Percentiles rank a stretch among this genome's conserved stretches.
These are phyloP conservation scores for Fusarium drepaniforme DNA, from an alignment of 2,329 filamentous ascomycete species.

Conservation along the genomic window DNA sequence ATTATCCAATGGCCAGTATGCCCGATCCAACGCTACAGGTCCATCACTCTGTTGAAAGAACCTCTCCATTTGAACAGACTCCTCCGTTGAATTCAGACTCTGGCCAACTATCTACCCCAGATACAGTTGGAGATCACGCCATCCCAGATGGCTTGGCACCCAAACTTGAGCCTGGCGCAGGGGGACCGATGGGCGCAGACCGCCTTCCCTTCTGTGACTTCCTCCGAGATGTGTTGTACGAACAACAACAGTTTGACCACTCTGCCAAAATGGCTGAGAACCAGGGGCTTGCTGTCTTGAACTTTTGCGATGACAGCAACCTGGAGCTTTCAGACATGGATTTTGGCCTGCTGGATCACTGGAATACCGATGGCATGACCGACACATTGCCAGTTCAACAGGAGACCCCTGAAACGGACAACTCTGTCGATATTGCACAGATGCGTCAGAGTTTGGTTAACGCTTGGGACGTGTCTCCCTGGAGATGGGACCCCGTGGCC, in stretches of 20 bases:
- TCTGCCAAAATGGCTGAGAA: slow-evolving; percentile 51
- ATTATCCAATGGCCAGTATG: slow-evolving; percentile 17
- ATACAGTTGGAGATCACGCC: slow-evolving; percentile 32
- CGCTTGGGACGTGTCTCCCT: slow-evolving; percentile 63
- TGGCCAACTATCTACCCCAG: slow-evolving; percentile 37
- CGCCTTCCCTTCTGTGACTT: slow-evolving; percentile 63
- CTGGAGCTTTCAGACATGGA: slow-evolving; percentile 65
- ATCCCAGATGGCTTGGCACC: slow-evolving; percentile 19
- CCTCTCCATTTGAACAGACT: slow-evolving; percentile 30
- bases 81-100: slow-evolving; percentile 25
- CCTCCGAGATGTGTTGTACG: slow-evolving; percentile 63
- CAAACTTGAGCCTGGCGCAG: slow-evolving; percentile 30
- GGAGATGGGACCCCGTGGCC: slow-evolving; percentile 62
- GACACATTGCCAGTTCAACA: slow-evolving; percentile 37
- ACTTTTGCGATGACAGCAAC: slow-evolving; percentile 63
- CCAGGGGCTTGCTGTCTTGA: slow-evolving; percentile 59
- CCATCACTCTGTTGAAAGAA: slow-evolving; percentile 24
- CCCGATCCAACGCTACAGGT: slow-evolving; percentile 13
- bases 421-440: slow-evolving; percentile 56
- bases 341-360: slow-evolving; percentile 63
- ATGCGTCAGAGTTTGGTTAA: slow-evolving; percentile 62
- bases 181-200: slow-evolving; percentile 45
- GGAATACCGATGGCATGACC: slow-evolving; percentile 57
- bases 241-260: slow-evolving; percentile 55
- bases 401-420: slow-evolving; percentile 48